Evolutionary conservation across 192 early-diverging fungal species (phyloP).

Genomic region (Helicostylum pulchrum): DNA sequence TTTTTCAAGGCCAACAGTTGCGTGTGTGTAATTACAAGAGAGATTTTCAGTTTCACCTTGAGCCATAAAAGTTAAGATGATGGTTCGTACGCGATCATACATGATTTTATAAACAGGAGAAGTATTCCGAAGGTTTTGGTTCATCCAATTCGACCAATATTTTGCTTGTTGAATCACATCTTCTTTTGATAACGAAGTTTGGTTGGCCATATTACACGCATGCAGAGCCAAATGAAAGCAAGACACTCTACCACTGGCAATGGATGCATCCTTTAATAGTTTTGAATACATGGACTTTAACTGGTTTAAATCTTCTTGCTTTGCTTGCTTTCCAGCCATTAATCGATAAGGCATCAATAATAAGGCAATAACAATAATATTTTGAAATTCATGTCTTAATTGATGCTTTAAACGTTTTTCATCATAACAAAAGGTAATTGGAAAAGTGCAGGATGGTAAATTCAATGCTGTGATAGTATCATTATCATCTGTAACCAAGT

Average conservation of each 20-base stretch:
- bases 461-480: constrained; percentile 1
- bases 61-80: not conserved
- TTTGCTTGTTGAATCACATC: not conserved
- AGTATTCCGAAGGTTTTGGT: constrained; percentile 16
- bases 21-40: not conserved
- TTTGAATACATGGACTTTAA: constrained; percentile 40
- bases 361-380: constrained; percentile 36
- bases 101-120: constrained; percentile 18
- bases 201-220: constrained; percentile 12
- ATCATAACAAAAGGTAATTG: constrained; percentile 35
- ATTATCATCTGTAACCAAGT: constrained; percentile 11
- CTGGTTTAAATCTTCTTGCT: constrained; percentile 36
- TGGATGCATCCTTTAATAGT: constrained; percentile 34
- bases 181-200: not conserved
- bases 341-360: constrained; percentile 40
- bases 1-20: constrained; percentile 3
- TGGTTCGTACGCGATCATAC: constrained; percentile 11
- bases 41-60: not conserved
- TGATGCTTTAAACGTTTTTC: constrained; percentile 36
- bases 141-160: constrained; percentile 22
- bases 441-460: constrained; percentile 3
- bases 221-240: constrained; percentile 18
- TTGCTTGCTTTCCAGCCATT: constrained; percentile 38
- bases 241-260: constrained; percentile 9
- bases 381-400: constrained; percentile 44